Base-by-base conservation (phyloP, 192 early-diverging fungal genomes). In the Umbelopsis sp. region DNA sequence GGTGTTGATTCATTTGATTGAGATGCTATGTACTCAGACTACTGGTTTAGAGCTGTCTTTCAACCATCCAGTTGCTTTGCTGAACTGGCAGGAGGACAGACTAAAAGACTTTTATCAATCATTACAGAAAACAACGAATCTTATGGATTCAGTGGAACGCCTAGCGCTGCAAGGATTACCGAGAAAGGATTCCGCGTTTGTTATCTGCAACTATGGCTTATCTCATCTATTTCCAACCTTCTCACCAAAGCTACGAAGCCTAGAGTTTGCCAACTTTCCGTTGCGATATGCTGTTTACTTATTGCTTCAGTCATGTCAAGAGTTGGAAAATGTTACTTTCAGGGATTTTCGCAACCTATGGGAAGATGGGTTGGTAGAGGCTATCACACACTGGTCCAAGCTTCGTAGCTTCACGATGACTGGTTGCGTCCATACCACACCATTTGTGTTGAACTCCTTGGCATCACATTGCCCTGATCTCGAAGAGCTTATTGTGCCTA, bases 221-320 rank as follows among this genome's bases (percentile, higher is more conserved):
- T 35, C 55, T 35, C 27, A 61, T 18, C 30, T 61, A 16, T 61
- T 61, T 16, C 55, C 55, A 33, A 61, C 55, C 8, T 61, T 61
- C 55, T 61, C 55, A 35, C 55, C 55, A 18, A 61, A 61, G 15
- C 25, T 61, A n/a, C 55, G 55, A 4, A 61, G 55, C 7, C 13
- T 61, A 25, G 55, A 61, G 13, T 61, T 61, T 4, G 55, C 55
- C 12, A 61, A 30, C 30, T 61, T 61, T 6, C 55, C 55, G 33
- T 30, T 61, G 30, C 55, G 55, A 30, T 61, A 61, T 25, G 55
- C 55, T 16, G 27, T 61, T n/a, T 61, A 61, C 27, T 33, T 61
- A 61, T 35, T 61, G 30, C 55, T 61, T 35, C 55, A 61, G 16
- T 61, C 55, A 2, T 35, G 25, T 15, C 21, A 61, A 15, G 55